Conservation (phyloP, 768 basidiomycete species). For the Termitomyces sp. region DNA sequence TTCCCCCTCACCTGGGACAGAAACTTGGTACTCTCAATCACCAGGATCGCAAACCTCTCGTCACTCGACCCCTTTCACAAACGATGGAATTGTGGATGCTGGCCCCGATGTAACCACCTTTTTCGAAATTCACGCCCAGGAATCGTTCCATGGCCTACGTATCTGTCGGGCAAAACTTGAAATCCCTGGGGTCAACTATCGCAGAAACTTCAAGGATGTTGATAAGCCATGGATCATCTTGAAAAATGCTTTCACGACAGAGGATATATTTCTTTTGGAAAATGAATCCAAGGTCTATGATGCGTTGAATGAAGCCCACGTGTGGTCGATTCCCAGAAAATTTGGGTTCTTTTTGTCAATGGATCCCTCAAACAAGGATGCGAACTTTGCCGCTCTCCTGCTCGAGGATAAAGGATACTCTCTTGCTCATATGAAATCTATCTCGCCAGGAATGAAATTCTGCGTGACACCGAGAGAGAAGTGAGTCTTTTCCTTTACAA, state of each 20-base stretch:
- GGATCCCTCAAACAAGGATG: neutral
- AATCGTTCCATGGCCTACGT: neutral
- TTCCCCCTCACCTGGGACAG: neutral
- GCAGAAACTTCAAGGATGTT: neutral
- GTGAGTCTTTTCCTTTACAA: neutral
- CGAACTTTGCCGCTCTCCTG: neutral
- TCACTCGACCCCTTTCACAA: neutral
- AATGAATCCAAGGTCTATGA: neutral
- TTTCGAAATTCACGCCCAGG: neutral
- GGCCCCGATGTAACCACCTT: neutral
- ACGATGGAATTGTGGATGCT: neutral
- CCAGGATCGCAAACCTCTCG: neutral
- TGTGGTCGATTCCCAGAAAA: neutral
- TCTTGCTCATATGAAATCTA: neutral
- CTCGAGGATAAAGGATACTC: constrained; percentile 1
- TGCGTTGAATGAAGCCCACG: neutral
- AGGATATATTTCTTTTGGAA: neutral
- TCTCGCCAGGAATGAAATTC: neutral
- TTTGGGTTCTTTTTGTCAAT: constrained; percentile 3
- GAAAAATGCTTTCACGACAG: neutral
- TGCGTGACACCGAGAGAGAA: neutral
- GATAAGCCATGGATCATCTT: neutral
- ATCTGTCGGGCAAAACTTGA: neutral
- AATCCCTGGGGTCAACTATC: neutral
- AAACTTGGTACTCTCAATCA: neutral